phyloP scores from a whole-genome alignment of 768 basidiomycete genomes.

The Pholiota microspora region DNA sequence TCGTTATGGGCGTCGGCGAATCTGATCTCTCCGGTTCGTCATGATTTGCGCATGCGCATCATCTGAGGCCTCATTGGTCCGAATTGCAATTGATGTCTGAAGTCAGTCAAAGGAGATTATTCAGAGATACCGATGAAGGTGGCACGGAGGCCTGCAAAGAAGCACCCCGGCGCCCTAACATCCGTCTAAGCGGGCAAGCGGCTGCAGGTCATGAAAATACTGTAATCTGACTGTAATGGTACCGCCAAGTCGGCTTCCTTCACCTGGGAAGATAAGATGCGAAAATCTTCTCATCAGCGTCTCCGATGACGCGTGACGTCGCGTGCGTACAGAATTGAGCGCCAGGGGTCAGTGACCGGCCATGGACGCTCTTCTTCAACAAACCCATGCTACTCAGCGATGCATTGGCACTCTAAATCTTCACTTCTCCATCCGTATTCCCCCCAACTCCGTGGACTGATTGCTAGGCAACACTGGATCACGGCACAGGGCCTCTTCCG shows the following conservation, averaged over 20 bases:
- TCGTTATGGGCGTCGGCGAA: too few species aligned
- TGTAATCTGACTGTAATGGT: neutral
- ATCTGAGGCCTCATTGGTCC: neutral
- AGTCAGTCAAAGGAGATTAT: neutral
- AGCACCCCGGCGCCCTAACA: conserved; percentile 1
- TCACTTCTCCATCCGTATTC: too few species aligned
- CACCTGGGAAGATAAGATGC: neutral
- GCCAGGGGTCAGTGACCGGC: too few species aligned
- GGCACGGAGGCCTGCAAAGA: neutral
- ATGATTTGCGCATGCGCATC: neutral
- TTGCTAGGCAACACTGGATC: too few species aligned
- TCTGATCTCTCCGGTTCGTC: too few species aligned
- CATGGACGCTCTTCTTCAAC: too few species aligned
- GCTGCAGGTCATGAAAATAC: neutral
- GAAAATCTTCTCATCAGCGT: neutral
- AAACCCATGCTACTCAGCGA: too few species aligned
- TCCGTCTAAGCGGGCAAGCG: conserved; percentile 4
- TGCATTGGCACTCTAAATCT: too few species aligned
- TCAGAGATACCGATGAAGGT: neutral
- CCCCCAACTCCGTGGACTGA: too few species aligned
- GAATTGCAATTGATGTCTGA: neutral
- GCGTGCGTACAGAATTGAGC: neutral
- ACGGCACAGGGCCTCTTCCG: too few species aligned
- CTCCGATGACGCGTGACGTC: neutral
- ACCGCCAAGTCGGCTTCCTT: neutral